A percentile compares a stretch with the other conserved stretches of the same genome.
Evolutionary conservation across 73 alveolate genomes (phyloP).

Genomic region (Paraurostyla sp.): DNA sequence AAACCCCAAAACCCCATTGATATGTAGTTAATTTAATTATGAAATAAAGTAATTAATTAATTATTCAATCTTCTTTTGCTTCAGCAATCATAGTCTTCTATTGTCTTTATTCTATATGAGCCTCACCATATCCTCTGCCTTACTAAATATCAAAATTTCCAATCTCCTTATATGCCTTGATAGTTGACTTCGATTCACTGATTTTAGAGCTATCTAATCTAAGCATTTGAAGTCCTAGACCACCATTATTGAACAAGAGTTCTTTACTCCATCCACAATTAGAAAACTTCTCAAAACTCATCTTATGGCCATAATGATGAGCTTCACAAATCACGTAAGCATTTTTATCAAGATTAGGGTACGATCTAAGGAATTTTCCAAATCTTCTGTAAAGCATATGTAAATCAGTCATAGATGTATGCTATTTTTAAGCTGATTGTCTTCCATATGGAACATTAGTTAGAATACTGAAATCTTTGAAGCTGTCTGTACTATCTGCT

Average conservation of each 20-base stretch:
- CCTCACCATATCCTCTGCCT: too few relatives aligned
- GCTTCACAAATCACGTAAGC: constrained; percentile 58
- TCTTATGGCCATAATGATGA: constrained; percentile 59
- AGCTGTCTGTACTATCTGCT: constrained; percentile 28
- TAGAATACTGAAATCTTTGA: constrained; percentile 56
- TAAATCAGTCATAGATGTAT: constrained; percentile 18
- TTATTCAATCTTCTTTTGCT: background rate
- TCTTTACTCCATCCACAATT: constrained; percentile 63
- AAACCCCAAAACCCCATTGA: constrained; percentile 46
- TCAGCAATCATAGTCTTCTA: too few relatives aligned
- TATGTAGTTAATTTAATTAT: background rate
- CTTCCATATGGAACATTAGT: constrained; percentile 78
- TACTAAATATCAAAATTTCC: background rate
- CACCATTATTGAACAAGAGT: constrained; percentile 68
- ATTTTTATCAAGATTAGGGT: constrained; percentile 44
- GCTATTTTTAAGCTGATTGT: constrained; percentile 39
- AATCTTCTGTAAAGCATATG: constrained; percentile 50
- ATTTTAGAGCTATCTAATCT: constrained; percentile 34
- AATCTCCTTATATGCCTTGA: constrained; percentile 37
- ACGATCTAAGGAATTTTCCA: constrained; percentile 46
- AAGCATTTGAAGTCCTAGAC: constrained; percentile 59
- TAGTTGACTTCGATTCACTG: constrained; percentile 22
- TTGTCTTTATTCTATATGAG: too few relatives aligned
- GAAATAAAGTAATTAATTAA: background rate
- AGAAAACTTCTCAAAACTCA: constrained; percentile 67